Base-by-base conservation (phyloP, 108 stramenopile species). In the Cyclostephanos tholiformis region DNA sequence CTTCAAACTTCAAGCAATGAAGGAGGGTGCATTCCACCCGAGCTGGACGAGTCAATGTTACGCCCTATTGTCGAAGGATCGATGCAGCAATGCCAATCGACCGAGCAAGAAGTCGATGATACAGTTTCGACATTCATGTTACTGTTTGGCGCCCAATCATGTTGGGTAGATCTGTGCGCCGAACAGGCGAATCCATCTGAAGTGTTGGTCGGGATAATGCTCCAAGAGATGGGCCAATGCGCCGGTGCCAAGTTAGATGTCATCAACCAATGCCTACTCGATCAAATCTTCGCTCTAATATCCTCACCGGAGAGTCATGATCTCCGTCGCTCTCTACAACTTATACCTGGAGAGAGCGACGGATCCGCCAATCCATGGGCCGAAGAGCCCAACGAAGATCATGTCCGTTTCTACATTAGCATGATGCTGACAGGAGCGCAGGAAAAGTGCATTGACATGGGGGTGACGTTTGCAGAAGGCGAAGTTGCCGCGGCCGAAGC, bases 161-260 rank as follows among this genome's bases (percentile, higher is more conserved):
- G 79, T 30, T 80, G 79, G 79, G 49, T 41, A 6, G 35, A 53
- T 12, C 72, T 80, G 44, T 80, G 79, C 63, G 79, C 57, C 48
- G 70, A 77, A 65, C 48, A 36, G 58, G 29, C n/a, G 20, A 61
- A 49, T 41, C 72, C 61, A 14, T 69, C 68, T 41, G 55, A 56
- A 20, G 64, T 36, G 20, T 53, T 74, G 11, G 12, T 69, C 16
- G 64, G 38, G 48, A 63, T 80, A 0, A 41, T 80, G 22, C 69
- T 73, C 32, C 66, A 74, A 51, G 72, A 74, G 48, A 38, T 69
- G 27, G 72, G 61, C 5, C 29, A 27, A 19, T 80, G 79, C 38
- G 79, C 79, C 0, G 53, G 64, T 12, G 72, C 63, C 3, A 46
- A 73, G 25, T 17, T 64, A 3, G 53, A 32, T 32, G 32, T 59